A percentile compares a stretch with the other conserved stretches of the same genome.
Conservation (phyloP, 2,329 filamentous ascomycete genomes). For the Aaosphaeria arxii region DNA sequence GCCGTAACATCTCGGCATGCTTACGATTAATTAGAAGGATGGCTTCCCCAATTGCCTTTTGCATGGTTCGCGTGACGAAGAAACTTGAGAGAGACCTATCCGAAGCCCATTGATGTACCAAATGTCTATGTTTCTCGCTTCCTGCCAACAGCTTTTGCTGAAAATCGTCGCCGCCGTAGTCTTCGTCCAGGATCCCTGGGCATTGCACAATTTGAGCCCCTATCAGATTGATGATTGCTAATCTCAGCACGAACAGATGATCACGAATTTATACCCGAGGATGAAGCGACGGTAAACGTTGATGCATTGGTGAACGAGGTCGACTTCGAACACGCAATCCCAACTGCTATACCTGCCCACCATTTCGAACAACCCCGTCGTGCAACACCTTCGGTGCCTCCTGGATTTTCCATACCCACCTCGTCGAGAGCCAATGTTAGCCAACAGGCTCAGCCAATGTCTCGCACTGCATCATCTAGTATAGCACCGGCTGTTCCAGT, state of each 20-base stretch:
- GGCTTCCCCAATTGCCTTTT: slow-evolving; percentile 27
- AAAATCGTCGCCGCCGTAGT: no score
- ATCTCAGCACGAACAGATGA: slow-evolving; percentile 53
- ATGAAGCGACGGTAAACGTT: slow-evolving; percentile 62
- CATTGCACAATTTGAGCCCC: no score
- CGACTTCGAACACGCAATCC: slow-evolving; percentile 31
- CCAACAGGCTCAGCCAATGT: slow-evolving; percentile 13
- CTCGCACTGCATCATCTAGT: slow-evolving; percentile 30
- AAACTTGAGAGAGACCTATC: slow-evolving; percentile 27
- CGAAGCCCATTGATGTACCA: slow-evolving; percentile 24
- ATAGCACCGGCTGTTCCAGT: slow-evolving; percentile 40
- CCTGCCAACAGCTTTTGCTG: no score
- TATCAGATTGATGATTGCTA: not conserved
- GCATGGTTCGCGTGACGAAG: slow-evolving; percentile 38
- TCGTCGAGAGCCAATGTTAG: slow-evolving; percentile 10
- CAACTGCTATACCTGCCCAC: slow-evolving; percentile 7
- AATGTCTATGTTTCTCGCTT: no score
- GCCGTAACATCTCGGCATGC: slow-evolving; percentile 37
- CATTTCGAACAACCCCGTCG: slow-evolving; percentile 37
- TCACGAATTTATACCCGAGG: slow-evolving; percentile 55
- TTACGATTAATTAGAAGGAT: slow-evolving; percentile 43
- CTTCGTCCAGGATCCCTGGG: no score
- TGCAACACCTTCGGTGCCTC: slow-evolving; percentile 45
- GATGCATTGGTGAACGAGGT: slow-evolving; percentile 66
- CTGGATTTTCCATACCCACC: slow-evolving; percentile 39